These are phyloP conservation scores for Mariannaea elegans DNA, from an alignment of 2,329 filamentous ascomycete species.

Conservation along the genomic window DNA sequence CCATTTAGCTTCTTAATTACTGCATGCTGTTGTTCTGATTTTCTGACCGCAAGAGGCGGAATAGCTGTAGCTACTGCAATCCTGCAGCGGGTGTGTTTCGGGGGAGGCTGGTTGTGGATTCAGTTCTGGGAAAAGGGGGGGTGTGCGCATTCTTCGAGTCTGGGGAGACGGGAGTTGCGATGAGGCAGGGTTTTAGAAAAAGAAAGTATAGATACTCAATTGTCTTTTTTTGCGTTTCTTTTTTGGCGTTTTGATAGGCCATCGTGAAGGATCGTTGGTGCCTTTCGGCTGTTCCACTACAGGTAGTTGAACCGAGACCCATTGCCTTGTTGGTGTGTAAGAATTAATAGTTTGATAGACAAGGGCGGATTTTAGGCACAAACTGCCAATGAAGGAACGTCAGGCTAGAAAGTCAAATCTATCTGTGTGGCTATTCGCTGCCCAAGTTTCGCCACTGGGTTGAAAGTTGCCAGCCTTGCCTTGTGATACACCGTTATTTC, in stretches of 20 bases:
- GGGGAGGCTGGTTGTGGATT: background rate
- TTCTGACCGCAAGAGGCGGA: constrained; percentile 7
- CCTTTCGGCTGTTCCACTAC: constrained; percentile 6
- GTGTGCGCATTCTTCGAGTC: background rate
- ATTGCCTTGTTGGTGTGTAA: too few species aligned
- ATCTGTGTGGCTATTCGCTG: background rate
- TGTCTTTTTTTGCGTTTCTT: background rate
- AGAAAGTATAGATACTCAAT: background rate
- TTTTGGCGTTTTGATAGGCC: background rate
- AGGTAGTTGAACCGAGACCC: background rate
- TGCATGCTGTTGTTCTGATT: background rate
- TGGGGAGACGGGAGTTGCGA: background rate
- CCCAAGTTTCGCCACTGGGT: background rate
- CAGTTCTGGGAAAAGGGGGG: background rate
- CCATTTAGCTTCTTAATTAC: background rate
- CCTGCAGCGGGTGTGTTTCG: background rate
- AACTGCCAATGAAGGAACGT: too few species aligned
- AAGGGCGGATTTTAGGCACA: too few species aligned
- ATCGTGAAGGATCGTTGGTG: constrained; percentile 1
- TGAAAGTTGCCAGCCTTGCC: background rate
- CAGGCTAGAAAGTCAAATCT: too few species aligned
- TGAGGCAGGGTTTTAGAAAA: constrained; percentile 1
- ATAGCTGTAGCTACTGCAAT: constrained; percentile 6
- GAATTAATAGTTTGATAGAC: too few species aligned
- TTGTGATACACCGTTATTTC: background rate